Base-by-base conservation (phyloP, 2,329 filamentous ascomycete genomes). In the Orbilia blumenaviensis region DNA sequence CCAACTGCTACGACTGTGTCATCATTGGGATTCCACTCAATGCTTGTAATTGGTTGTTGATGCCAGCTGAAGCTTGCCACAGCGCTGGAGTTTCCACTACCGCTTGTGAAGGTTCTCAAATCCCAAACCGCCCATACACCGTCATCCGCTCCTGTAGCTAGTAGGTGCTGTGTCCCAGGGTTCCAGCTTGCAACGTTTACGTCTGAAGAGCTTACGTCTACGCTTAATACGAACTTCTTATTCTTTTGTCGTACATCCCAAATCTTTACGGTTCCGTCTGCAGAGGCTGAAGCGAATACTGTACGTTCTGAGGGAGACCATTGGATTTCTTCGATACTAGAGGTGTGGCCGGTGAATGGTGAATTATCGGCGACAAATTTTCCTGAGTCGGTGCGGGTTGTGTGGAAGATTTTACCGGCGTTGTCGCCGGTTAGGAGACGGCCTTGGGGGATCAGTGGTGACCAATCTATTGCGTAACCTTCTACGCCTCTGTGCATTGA, bases 141-240 rank as follows among this genome's bases (percentile, higher is more conserved):
- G 81, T 97, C 93, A 81, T 99, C 95, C 78, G 92, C 93, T 48
- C 95, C 95, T 0, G 94, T 93, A 0, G 94, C 94, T 36, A 99
- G 89, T 36, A 99, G 88, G 83, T 98, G 93, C 21, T 90, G 89
- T 0, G 94, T 97, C 83, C 94, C 90, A 48, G 88, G 88, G 38
- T 93, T 97, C 95, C 95, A 99, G 76, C 92, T 95, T 84, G 98
- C 91, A 77, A 99, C 95, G 82, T 99, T 99, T 81, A 98, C 92
- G 81, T 99, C 95, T 58, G 90, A 89, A 67, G 89, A 86, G 82
- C 91, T 95, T 78, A 95, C 90, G 81, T 93, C 89, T 71, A 98
- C 91, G 67, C 91, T 93, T 76, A 99, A 88, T 48, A 93, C 94
- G n/a, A 93, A 89, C 82, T 91, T 92, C 78, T 92, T 90, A 78